Conservation (phyloP, 495 filamentous ascomycete genomes). For the Penicillium roqueforti region DNA sequence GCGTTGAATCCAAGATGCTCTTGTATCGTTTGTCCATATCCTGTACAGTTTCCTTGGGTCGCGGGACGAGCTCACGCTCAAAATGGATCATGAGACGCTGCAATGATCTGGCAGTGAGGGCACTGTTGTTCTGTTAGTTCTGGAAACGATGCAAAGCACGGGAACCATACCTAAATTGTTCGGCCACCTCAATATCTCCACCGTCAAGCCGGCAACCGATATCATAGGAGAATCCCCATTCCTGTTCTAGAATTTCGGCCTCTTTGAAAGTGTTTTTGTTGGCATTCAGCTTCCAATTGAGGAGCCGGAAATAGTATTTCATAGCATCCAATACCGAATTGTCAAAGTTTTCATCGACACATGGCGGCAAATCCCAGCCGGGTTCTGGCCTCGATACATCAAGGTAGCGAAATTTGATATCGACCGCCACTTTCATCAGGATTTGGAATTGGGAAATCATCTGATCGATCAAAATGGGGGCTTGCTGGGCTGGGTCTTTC, state of each 20-base stretch:
- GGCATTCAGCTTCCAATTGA: constrained; percentile 94
- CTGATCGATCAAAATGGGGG: constrained; percentile 87
- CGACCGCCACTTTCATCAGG: constrained; percentile 81
- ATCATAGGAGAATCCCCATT: constrained; percentile 94
- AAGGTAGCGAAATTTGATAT: constrained; percentile 85
- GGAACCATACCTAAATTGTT: constrained; percentile 76
- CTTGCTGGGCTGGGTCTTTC: constrained; percentile 83
- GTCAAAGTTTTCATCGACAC: constrained; percentile 96
- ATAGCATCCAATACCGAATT: constrained; percentile 91
- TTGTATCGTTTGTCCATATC: constrained; percentile 98
- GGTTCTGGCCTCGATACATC: constrained; percentile 80
- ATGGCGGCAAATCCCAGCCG: constrained; percentile 92
- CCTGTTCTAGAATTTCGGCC: constrained; percentile 92
- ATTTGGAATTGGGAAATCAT: constrained; percentile 97
- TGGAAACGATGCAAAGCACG: background rate
- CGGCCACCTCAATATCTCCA: constrained; percentile 96
- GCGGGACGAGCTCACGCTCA: constrained; percentile 79
- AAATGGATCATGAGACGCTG: constrained; percentile 84
- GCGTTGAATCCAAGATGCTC: constrained; percentile 88
- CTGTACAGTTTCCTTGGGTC: constrained; percentile 71
- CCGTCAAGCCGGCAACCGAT: constrained; percentile 83
- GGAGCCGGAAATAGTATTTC: constrained; percentile 94
- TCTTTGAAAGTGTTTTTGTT: constrained; percentile 99
- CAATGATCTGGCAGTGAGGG: constrained; percentile 85
- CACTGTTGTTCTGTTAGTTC: constrained; percentile 42